phyloP scores from a whole-genome alignment of 176 grass and related monocot genomes.

The Ensete glaucum region DNA sequence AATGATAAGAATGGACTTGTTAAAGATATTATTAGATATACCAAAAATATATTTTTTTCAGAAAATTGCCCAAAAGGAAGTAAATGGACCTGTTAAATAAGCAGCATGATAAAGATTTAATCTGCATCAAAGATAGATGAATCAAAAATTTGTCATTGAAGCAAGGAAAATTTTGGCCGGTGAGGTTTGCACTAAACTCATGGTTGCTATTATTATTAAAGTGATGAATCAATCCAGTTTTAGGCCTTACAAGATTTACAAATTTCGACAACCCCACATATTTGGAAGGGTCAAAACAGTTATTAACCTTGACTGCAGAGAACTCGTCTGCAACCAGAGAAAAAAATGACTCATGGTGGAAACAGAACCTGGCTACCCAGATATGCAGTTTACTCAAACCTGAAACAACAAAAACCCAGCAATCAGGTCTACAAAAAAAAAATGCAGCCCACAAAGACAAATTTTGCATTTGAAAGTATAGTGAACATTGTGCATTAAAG shows the following conservation, averaged over 20 bases:
- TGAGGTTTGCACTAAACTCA: neutral
- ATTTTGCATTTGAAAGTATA: neutral
- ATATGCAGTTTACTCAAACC: neutral
- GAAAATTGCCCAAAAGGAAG: no score
- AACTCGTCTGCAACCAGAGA: slow-evolving; percentile 11
- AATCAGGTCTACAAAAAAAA: slow-evolving; percentile 4
- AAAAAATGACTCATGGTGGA: neutral
- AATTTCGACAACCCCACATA: slow-evolving; percentile 23
- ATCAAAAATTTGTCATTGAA: neutral
- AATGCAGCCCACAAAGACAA: neutral
- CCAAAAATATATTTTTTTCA: no score
- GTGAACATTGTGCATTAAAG: no score
- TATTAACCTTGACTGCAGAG: slow-evolving; percentile 50
- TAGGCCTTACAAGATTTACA: slow-evolving; percentile 42
- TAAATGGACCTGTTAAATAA: neutral
- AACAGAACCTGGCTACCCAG: neutral
- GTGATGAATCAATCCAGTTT: slow-evolving; percentile 13
- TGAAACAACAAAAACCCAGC: slow-evolving; percentile 9
- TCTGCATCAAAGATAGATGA: neutral
- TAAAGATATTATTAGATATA: neutral
- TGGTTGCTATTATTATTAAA: slow-evolving; percentile 7
- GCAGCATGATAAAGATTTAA: neutral
- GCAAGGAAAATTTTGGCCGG: neutral
- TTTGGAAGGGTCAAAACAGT: slow-evolving; percentile 26
- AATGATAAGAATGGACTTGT: neutral